phyloP scores from a whole-genome alignment of 805 yeast species.

The Kodamaea kaohsiungensis region DNA sequence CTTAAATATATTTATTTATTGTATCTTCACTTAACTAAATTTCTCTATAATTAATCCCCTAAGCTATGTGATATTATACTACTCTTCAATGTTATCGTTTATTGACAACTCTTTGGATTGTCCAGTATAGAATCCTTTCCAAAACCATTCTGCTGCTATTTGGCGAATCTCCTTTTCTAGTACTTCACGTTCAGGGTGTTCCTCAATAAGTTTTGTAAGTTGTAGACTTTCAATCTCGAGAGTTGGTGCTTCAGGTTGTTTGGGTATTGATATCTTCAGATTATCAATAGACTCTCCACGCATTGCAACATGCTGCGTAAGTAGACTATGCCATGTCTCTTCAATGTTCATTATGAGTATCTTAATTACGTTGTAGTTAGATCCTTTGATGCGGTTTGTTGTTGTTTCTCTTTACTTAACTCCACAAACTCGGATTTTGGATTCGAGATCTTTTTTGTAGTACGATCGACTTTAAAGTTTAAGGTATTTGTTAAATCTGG shows the following conservation, averaged over 20 bases:
- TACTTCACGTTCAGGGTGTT: conserved; percentile 14
- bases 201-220: conserved; percentile 18
- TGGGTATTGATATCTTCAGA: neutral
- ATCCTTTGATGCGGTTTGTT: neutral
- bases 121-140: conserved; percentile 36
- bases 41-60: no score
- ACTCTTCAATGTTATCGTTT: neutral
- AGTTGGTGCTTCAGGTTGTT: neutral
- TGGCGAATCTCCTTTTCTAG: conserved; percentile 26
- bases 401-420: neutral
- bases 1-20: no score
- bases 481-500: neutral
- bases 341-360: neutral
- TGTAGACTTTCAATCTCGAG: conserved; percentile 12
- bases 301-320: conserved; percentile 3
- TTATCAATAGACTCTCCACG: conserved; percentile 1
- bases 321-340: conserved; percentile 5
- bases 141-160: conserved; percentile 29
- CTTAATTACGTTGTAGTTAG: neutral
- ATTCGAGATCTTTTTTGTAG: neutral
- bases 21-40: neutral
- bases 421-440: neutral
- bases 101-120: neutral
- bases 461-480: neutral
- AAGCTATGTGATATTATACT: neutral